Base-by-base conservation (phyloP, 805 yeast species). In the Hanseniaspora vineae region DNA sequence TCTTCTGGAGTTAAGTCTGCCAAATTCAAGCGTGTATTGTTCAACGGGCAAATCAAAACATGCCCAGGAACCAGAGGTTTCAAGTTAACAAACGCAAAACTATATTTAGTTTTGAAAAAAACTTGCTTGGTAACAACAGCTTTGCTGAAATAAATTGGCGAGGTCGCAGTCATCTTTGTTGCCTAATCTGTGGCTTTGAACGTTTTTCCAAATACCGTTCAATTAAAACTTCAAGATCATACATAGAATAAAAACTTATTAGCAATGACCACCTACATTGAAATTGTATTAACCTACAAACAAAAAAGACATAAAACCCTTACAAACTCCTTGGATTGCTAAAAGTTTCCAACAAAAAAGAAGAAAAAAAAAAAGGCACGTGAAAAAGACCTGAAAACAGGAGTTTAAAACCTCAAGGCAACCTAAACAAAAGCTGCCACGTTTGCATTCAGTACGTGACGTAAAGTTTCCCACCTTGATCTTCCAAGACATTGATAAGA, bases 21-120 rank as follows among this genome's bases (percentile, higher is more conserved):
- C 44, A 92, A 68, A 18, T 88, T 67, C 3, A 76, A 66, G 14
- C 81, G 61, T 14, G 45, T 87, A 0, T 70, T 68, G 43, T 97
- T 66, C n/a, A 76, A 61, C 1, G 97, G 97, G 5, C 88, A 90
- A 12, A 92, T 78, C 13, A 92, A 69, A 0, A 88, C 90, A 67
- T 92, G 99, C 1, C 98, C 98, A 0, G 96, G 92, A 0, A 87
- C 84, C 45, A 94, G 68, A 0, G 99, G 99, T 62, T 86, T 86
- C 46, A 94, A 63, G 61, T 92, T 92, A 29, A 94, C 98, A 44
- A 92, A 65, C 0, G 95, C 97, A 67, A 71, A 94, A 1, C 92
- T 75, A 61, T 75, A 69, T 50, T 74, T 72, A 2, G 94, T 71
- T 52, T 68, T 69, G 71, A 49, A 58, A 42, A 65, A 62, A 0